These are phyloP conservation scores for Lasiosphaeria ovina DNA, from an alignment of 495 filamentous ascomycete species.

Conservation along the genomic window DNA sequence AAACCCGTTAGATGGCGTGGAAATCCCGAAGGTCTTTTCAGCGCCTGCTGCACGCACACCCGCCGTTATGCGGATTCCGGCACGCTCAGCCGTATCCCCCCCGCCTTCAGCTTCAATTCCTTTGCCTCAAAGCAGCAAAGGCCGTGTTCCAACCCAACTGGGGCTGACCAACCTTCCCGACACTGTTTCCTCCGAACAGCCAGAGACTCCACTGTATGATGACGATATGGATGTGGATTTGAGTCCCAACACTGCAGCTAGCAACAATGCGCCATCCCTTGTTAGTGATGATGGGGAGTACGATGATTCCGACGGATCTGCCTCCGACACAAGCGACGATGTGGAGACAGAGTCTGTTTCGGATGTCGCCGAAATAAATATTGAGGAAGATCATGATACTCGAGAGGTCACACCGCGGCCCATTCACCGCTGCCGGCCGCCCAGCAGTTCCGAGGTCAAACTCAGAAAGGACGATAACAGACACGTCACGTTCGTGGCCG, in stretches of 20 bases:
- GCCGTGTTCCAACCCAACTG: slow-evolving; percentile 29
- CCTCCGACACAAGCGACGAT: slow-evolving; percentile 43
- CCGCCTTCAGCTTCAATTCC: slow-evolving; percentile 39
- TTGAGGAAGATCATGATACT: slow-evolving; percentile 42
- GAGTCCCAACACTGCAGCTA: slow-evolving; percentile 75
- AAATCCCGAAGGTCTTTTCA: slow-evolving; percentile 22
- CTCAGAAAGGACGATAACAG: slow-evolving; percentile 46
- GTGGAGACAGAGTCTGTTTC: slow-evolving; percentile 43
- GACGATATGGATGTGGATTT: slow-evolving; percentile 61
- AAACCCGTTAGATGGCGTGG: slow-evolving; percentile 17
- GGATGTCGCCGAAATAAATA: slow-evolving; percentile 49
- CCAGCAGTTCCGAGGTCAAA: slow-evolving; percentile 26
- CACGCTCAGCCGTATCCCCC: slow-evolving; percentile 56
- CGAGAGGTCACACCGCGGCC: slow-evolving; percentile 36
- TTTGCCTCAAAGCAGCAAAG: slow-evolving; percentile 57
- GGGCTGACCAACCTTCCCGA: slow-evolving; percentile 1
- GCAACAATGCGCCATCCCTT: slow-evolving; percentile 78
- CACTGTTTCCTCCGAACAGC: slow-evolving; percentile 25
- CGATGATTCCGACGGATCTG: slow-evolving; percentile 54
- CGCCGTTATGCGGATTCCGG: slow-evolving; percentile 53
- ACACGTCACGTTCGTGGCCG: slow-evolving; percentile 47
- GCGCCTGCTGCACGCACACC: slow-evolving; percentile 34
- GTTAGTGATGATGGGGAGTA: slow-evolving; percentile 86
- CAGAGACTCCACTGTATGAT: slow-evolving; percentile 44
- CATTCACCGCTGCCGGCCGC: slow-evolving; percentile 33